Evolutionary conservation across 2,329 filamentous ascomycete genomes (phyloP).

Genomic region (Talaromyces pinophilus): DNA sequence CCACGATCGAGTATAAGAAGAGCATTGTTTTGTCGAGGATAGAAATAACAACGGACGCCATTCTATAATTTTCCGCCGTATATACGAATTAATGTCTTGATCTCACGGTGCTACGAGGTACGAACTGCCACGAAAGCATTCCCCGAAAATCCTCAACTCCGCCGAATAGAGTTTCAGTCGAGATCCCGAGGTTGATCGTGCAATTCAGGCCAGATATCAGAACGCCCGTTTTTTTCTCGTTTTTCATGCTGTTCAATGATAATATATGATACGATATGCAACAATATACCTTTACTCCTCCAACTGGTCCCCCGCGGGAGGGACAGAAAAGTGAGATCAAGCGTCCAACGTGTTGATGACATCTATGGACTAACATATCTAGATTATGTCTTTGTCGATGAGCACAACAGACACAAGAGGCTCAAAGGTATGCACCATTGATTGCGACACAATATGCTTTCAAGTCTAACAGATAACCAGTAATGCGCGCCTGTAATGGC

Average conservation of each 20-base stretch:
- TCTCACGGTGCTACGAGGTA: not conserved
- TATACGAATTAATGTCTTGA: constrained; percentile 3
- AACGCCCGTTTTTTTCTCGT: not conserved
- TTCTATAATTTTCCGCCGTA: not conserved
- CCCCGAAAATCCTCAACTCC: constrained; percentile 4
- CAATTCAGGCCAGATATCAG: constrained; percentile 3
- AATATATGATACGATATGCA: constrained; percentile 53
- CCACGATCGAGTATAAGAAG: not conserved
- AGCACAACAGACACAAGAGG: constrained; percentile 96
- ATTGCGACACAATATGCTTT: not conserved
- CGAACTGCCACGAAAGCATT: not conserved
- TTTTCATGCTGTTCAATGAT: constrained; percentile 5
- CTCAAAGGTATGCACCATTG: constrained; percentile 70
- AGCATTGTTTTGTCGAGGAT: not conserved
- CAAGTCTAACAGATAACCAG: constrained; percentile 49
- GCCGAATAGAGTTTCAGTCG: constrained; percentile 4
- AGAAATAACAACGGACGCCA: not conserved
- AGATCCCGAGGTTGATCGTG: constrained; percentile 8
- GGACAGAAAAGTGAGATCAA: constrained; percentile 75
- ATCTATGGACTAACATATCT: constrained; percentile 11
- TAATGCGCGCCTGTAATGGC: constrained; percentile 96
- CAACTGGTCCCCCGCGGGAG: constrained; percentile 65
- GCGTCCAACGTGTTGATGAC: not conserved
- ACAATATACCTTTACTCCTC: constrained; percentile 73
- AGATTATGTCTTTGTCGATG: constrained; percentile 99